Evolutionary conservation across 148 eudicot species (phyloP).

Genomic region (Cornus kousa): DNA sequence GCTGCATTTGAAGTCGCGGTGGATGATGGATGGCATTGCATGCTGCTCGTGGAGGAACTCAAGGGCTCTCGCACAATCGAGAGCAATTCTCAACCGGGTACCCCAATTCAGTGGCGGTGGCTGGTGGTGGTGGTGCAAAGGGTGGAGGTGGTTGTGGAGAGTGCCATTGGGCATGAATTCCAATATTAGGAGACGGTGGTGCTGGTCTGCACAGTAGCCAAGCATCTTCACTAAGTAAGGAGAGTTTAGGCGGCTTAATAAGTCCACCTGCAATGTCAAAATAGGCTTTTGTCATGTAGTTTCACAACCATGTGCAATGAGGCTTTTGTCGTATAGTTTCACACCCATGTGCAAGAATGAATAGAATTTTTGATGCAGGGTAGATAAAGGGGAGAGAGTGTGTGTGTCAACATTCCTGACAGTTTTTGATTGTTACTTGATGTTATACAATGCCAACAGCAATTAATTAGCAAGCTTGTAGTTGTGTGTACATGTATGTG

Average conservation of each 20-base stretch:
- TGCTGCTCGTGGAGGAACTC: conserved; percentile 93
- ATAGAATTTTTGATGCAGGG: neutral
- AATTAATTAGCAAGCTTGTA: too few relatives aligned
- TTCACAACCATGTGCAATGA: neutral
- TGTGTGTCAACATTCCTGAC: too few relatives aligned
- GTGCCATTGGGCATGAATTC: conserved; percentile 81
- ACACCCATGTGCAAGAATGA: neutral
- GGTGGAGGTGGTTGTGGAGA: conserved; percentile 65
- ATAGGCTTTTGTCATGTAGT: neutral
- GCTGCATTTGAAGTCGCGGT: conserved; percentile 80
- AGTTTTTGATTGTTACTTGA: too few relatives aligned
- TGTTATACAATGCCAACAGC: too few relatives aligned
- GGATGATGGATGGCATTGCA: conserved; percentile 69
- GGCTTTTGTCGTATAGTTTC: neutral
- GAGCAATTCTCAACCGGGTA: conserved; percentile 70
- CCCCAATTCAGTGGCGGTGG: conserved; percentile 66
- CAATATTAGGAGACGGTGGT: conserved; percentile 72
- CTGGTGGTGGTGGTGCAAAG: conserved; percentile 16
- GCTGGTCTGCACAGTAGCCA: conserved; percentile 93
- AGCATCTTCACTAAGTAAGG: conserved; percentile 70
- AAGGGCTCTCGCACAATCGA: conserved; percentile 90
- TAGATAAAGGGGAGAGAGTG: neutral
- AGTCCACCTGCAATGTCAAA: conserved; percentile 44
- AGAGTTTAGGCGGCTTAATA: conserved; percentile 71
- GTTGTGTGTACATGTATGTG: too few relatives aligned